phyloP scores from a whole-genome alignment of 306 rosid genomes.

The Comarum palustre region DNA sequence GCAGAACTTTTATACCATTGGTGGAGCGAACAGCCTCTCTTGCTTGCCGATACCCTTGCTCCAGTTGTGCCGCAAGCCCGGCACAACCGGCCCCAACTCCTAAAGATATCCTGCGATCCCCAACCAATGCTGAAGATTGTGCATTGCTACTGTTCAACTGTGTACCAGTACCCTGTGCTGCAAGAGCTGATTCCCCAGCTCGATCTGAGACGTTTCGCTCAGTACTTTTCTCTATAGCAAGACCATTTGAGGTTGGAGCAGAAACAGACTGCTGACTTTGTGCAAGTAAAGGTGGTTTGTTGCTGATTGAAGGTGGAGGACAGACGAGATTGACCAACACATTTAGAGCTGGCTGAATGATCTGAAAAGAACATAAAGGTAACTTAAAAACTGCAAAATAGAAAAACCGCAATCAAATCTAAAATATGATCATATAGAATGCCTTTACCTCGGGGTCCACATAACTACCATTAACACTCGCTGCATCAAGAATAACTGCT shows the following conservation, averaged over 20 bases:
- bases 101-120: constrained; percentile 88
- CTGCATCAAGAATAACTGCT: constrained; percentile 96
- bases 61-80: constrained; percentile 89
- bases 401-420: constrained; percentile 16
- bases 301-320: constrained; percentile 97
- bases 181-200: constrained; percentile 54
- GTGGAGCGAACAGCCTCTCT: constrained; percentile 89
- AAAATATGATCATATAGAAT: constrained; percentile 2
- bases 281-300: constrained; percentile 57
- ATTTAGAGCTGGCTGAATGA: constrained; percentile 89
- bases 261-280: constrained; percentile 72
- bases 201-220: constrained; percentile 69
- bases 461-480: constrained; percentile 70
- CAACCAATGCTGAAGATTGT: constrained; percentile 74
- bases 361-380: constrained; percentile 53
- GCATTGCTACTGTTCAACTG: constrained; percentile 43
- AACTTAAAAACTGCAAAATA: neutral
- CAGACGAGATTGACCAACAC: constrained; percentile 94
- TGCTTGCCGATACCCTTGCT: constrained; percentile 87
- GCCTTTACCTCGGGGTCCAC: constrained; percentile 86
- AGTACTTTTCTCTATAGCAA: constrained; percentile 58
- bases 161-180: constrained; percentile 18
- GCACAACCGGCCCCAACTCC: constrained; percentile 95
- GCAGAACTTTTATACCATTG: constrained; percentile 91
- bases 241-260: constrained; percentile 51